A percentile compares a stretch with the other conserved stretches of the same genome.
These are phyloP conservation scores for Wickerhamomyces sydowiorum DNA, from an alignment of 805 yeast species.

Conservation along the genomic window DNA sequence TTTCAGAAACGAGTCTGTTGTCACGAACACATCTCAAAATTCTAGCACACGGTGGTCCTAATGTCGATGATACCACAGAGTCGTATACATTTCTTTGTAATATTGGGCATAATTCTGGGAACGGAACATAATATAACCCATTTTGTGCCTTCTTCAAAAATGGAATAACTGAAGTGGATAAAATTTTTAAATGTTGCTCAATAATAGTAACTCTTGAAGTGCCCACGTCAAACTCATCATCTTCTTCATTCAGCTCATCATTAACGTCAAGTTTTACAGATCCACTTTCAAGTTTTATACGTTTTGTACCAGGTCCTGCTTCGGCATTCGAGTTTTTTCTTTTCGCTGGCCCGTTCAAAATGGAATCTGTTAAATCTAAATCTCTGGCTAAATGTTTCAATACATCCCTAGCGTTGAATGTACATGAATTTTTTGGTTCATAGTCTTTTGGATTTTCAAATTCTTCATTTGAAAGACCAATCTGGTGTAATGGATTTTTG, in stretches of 20 bases:
- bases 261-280: slow-evolving; percentile 23
- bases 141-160: slow-evolving; percentile 55
- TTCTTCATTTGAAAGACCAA: slow-evolving; percentile 48
- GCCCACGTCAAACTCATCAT: slow-evolving; percentile 26
- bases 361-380: slow-evolving; percentile 40
- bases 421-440: slow-evolving; percentile 25
- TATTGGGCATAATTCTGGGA: slow-evolving; percentile 38
- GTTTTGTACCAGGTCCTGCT: slow-evolving; percentile 24
- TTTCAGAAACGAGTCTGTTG: slow-evolving; percentile 75
- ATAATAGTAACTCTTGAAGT: slow-evolving; percentile 31
- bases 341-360: slow-evolving; percentile 35
- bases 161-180: slow-evolving; percentile 49
- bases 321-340: slow-evolving; percentile 24
- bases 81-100: slow-evolving; percentile 49
- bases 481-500: slow-evolving; percentile 32
- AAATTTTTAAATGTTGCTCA: slow-evolving; percentile 63
- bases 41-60: slow-evolving; percentile 66
- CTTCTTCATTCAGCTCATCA: slow-evolving; percentile 24
- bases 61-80: slow-evolving; percentile 48
- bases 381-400: slow-evolving; percentile 32
- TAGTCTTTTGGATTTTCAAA: slow-evolving; percentile 21
- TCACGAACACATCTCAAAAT: slow-evolving; percentile 72
- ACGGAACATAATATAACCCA: slow-evolving; percentile 61
- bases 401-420: slow-evolving; percentile 40
- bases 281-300: slow-evolving; percentile 36